A percentile compares a stretch with the other conserved stretches of the same genome.
Evolutionary conservation across 1,284 basidiomycete genomes (phyloP).

Genomic region (Trichosporon inkin): DNA sequence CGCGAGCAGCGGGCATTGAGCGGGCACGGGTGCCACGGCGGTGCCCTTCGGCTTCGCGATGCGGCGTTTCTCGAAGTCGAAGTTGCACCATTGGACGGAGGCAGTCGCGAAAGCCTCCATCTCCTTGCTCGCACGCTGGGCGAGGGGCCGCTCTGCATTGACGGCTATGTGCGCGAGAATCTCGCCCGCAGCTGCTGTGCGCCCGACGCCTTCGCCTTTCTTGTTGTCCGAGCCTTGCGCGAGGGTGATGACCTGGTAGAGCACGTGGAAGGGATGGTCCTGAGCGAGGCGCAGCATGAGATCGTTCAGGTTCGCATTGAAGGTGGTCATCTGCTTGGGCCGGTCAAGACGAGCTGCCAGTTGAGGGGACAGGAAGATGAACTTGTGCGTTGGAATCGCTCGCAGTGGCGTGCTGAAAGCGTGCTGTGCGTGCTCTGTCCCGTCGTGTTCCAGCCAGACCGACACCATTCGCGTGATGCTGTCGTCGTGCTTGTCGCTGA

Average conservation of each 20-base stretch:
- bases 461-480: slow-evolving; percentile 77
- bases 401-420: slow-evolving; percentile 51
- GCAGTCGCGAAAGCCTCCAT: slow-evolving; percentile 68
- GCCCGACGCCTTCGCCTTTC: slow-evolving; percentile 41
- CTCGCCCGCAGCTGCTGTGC: slow-evolving; percentile 63
- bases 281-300: slow-evolving; percentile 71
- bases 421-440: slow-evolving; percentile 57
- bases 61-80: slow-evolving; percentile 20
- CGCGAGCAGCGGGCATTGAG: slow-evolving; percentile 12
- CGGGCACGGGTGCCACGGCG: slow-evolving; percentile 6
- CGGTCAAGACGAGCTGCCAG: slow-evolving; percentile 75
- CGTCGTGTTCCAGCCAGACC: slow-evolving; percentile 68
- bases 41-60: not conserved
- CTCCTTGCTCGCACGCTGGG: slow-evolving; percentile 51
- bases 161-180: slow-evolving; percentile 70
- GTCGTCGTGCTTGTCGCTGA: slow-evolving; percentile 70
- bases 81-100: slow-evolving; percentile 65
- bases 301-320: slow-evolving; percentile 63
- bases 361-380: slow-evolving; percentile 86
- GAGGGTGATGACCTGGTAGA: slow-evolving; percentile 81
- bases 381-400: slow-evolving; percentile 78
- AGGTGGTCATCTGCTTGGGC: slow-evolving; percentile 50
- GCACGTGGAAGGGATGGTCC: slow-evolving; percentile 90
- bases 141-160: slow-evolving; percentile 64
- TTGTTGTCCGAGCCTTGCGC: slow-evolving; percentile 20